Percentiles rank a stretch among this genome's conserved stretches.
phyloP scores from a whole-genome alignment of 1,139 yeast species.

The Suzukiozyma palmioleophila region DNA sequence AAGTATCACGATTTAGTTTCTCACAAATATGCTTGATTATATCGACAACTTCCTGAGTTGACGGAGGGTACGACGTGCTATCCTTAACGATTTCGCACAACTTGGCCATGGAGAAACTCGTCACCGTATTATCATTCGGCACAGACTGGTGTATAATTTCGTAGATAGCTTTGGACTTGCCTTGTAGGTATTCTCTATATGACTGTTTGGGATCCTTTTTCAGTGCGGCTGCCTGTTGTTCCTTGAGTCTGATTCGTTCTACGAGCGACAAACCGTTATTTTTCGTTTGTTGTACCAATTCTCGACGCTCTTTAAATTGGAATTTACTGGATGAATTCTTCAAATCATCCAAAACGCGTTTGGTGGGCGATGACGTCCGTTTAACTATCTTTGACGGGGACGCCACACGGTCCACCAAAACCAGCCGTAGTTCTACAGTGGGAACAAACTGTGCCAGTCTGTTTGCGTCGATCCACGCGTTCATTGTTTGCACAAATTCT shows the following conservation, averaged over 20 bases:
- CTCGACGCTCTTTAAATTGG: slow-evolving; percentile 24
- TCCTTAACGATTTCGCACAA: slow-evolving; percentile 28
- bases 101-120: slow-evolving; percentile 22
- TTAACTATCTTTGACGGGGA: slow-evolving; percentile 20
- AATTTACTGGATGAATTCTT: slow-evolving; percentile 31
- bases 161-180: slow-evolving; percentile 38
- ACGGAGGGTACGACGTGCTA: slow-evolving; percentile 30
- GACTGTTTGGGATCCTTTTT: slow-evolving; percentile 28
- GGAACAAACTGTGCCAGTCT: slow-evolving; percentile 9
- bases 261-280: slow-evolving; percentile 34
- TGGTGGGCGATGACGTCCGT: slow-evolving; percentile 13
- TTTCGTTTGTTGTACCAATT: slow-evolving; percentile 14
- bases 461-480: slow-evolving; percentile 51
- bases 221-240: slow-evolving; percentile 13
- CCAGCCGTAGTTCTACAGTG: not conserved
- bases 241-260: slow-evolving; percentile 39
- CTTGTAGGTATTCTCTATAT: slow-evolving; percentile 32
- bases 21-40: slow-evolving; percentile 16
- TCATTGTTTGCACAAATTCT: slow-evolving; percentile 53
- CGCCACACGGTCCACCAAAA: slow-evolving; percentile 1
- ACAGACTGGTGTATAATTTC: slow-evolving; percentile 31
- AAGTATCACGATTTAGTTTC: slow-evolving; percentile 14
- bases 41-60: slow-evolving; percentile 29
- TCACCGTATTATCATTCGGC: slow-evolving; percentile 6
- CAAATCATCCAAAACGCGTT: slow-evolving; percentile 12